Conservation (phyloP, 164 flowering plant species). For the Chloranthus sessilifolius region DNA sequence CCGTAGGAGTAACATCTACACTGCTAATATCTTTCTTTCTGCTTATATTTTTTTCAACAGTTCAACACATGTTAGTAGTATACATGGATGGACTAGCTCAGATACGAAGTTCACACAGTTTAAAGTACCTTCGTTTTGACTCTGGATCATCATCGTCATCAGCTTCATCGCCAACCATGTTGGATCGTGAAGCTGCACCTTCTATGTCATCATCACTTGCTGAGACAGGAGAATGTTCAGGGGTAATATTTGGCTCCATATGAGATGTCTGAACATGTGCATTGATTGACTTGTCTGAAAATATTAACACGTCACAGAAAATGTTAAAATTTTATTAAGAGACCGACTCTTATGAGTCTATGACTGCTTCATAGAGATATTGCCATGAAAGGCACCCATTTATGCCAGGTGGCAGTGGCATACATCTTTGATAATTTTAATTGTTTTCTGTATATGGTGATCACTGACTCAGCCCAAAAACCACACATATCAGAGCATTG, state of each 20-base stretch:
- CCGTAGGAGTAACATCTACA: conserved; percentile 15
- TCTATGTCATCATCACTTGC: conserved; percentile 25
- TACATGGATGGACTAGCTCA: neutral
- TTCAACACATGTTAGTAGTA: conserved; percentile 1
- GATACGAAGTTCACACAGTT: neutral
- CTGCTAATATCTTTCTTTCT: conserved; percentile 20
- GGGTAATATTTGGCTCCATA: conserved; percentile 15
- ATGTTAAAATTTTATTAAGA: too few relatives aligned
- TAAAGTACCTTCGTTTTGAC: conserved; percentile 38
- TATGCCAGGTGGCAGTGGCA: neutral
- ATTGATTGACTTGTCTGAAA: conserved; percentile 29
- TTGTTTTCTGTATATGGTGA: too few relatives aligned
- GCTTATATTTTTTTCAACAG: neutral
- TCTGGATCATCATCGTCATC: conserved; percentile 34
- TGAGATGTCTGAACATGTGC: conserved; percentile 23
- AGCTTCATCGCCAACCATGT: conserved; percentile 27
- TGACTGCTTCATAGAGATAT: neutral
- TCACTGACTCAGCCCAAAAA: too few relatives aligned
- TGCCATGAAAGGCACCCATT: too few relatives aligned
- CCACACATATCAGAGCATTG: too few relatives aligned
- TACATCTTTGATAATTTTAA: neutral
- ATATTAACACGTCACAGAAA: conserved; percentile 9
- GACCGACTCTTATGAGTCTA: conserved; percentile 4
- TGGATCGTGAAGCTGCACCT: conserved; percentile 14
- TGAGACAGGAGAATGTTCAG: conserved; percentile 18